Base-by-base conservation (phyloP, 306 rosid species). In the Pyrus communis region DNA sequence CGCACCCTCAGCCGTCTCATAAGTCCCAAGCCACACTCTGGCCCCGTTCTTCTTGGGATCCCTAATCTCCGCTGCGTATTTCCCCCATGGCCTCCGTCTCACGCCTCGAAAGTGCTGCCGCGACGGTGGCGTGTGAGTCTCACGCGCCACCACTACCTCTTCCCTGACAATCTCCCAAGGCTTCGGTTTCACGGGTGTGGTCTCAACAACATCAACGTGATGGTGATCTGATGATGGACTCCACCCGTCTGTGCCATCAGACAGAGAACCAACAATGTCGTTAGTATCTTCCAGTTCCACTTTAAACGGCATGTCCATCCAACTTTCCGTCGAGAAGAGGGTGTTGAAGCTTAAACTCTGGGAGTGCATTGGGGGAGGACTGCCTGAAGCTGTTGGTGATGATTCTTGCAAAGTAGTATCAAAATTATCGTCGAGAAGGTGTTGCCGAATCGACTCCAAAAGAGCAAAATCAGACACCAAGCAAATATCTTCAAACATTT, bases 11-110 rank as follows among this genome's bases (percentile, higher is more conserved):
- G 85, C 86, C 1, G 84, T 80, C 43, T 82, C 85, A 7, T 71
- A 90, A 10, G 91, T 90, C 11, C 95, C 95, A 0, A 90, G 91
- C 95, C 95, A 87, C 33, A 86, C 82, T 33, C 92, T 86, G 4
- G 78, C 78, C 12, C 95, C 90, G 10, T 83, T 90, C 72, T 70
- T 86, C 11, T 60, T 79, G 9, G 81, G 84, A 43, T 83, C 81
- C 42, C 86, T 73, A 30, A 83, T 83, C 81, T 90, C 92, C 9
- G 92, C 92, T 1, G 92, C 95, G 33, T 77, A 90, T 77, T 88
- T 87, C 8, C 95, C 95, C 95, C 90, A 87, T 0, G 92, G 92
- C 80, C 92, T 77, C 11, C 89, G 78, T 69, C 95, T 82, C 74
- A 87, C 95, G 2, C 96, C 92, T 58, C 85, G 62, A 42, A 69